Percentiles rank a stretch among this genome's conserved stretches.
These are phyloP conservation scores for Lasiodiplodia citricola DNA, from an alignment of 2,329 filamentous ascomycete species.

Conservation along the genomic window DNA sequence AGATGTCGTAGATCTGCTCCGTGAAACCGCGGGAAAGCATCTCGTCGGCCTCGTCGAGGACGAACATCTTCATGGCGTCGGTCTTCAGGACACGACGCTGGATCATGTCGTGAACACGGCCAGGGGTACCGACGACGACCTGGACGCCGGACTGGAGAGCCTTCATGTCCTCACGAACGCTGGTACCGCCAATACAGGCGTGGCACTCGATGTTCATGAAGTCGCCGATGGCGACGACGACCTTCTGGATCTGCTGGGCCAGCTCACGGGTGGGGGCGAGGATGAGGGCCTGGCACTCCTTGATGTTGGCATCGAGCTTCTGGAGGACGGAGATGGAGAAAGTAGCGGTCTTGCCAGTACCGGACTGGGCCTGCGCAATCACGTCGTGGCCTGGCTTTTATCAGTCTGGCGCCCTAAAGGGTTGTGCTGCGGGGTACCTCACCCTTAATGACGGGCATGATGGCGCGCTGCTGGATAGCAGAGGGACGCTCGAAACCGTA, in stretches of 20 bases:
- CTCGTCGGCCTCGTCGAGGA: slow-evolving; percentile 98
- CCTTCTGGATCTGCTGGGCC: slow-evolving; percentile 99
- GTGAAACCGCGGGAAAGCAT: slow-evolving; percentile 99
- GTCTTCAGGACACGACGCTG: slow-evolving; percentile 97
- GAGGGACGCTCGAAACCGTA: slow-evolving; percentile 99
- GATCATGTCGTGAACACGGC: slow-evolving; percentile 99
- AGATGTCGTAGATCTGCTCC: slow-evolving; percentile 99
- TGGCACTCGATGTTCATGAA: slow-evolving; percentile 99
- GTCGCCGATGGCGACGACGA: slow-evolving; percentile 97
- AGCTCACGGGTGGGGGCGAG: slow-evolving; percentile 98
- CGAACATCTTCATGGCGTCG: slow-evolving; percentile 99
- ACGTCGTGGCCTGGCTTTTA: slow-evolving; percentile 82
- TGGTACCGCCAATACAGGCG: slow-evolving; percentile 98
- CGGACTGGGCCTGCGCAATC: slow-evolving; percentile 98
- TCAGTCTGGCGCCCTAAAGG: slow-evolving; percentile 17
- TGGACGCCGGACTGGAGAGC: slow-evolving; percentile 94
- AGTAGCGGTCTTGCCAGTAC: slow-evolving; percentile 99
- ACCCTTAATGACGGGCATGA: slow-evolving; percentile 99
- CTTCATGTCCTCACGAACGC: slow-evolving; percentile 98
- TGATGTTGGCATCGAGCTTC: slow-evolving; percentile 94
- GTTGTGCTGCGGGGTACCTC: slow-evolving; percentile 47
- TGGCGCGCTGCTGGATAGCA: slow-evolving; percentile 99
- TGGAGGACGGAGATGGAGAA: slow-evolving; percentile 99
- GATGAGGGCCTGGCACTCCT: slow-evolving; percentile 97
- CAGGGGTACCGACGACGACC: slow-evolving; percentile 96